Base-by-base conservation (phyloP, 768 basidiomycete genomes). In the Candolleomyces aberdarensis region DNA sequence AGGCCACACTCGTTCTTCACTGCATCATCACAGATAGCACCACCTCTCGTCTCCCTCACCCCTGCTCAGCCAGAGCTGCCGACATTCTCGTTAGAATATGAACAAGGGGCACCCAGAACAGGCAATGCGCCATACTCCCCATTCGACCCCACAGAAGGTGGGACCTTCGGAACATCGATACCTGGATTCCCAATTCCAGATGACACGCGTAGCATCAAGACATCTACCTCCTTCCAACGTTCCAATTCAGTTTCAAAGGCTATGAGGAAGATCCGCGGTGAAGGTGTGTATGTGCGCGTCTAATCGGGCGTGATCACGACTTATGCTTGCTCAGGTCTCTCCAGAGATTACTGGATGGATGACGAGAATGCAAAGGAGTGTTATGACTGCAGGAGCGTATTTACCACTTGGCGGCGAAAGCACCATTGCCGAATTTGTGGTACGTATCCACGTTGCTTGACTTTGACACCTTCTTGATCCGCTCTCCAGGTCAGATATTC, bases 401-500 rank as follows among this genome's bases (percentile, higher is more conserved):
- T 99, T 75, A 93, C 94, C 0, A 85, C 95, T 2, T 98, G 94
- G 93, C 77, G 96, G 56, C 79, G 97, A 64, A 97, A 96, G 72
- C 97, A 99, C 68, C 97, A 99, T 71, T 99, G 97, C 75, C 86
- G 97, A 13, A 94, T 98, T 72, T 98, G 97, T 70, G 94, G 94
- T 90, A 69, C 59, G 83, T 74, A 56, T 41, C 48, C 47, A 50
- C 26, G 17, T 56, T 53, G 52, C 43, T 43, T 51, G 26, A 50
- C 36, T 32, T 17, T 50, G 41, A 8, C 6, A 55, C 4, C 17
- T 55, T n/a, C 9, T 26, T 32, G 22, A 53, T 29, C 47, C 61
- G 56, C 40, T 49, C 11, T 29, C 51, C 51, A 91, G 96, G 96
- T 36, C 96, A 97, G 73, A 96, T 99, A 71, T 99, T 98, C 71